Evolutionary conservation across 495 filamentous ascomycete genomes (phyloP).

Genomic region (Aspergillus saccharolyticus): DNA sequence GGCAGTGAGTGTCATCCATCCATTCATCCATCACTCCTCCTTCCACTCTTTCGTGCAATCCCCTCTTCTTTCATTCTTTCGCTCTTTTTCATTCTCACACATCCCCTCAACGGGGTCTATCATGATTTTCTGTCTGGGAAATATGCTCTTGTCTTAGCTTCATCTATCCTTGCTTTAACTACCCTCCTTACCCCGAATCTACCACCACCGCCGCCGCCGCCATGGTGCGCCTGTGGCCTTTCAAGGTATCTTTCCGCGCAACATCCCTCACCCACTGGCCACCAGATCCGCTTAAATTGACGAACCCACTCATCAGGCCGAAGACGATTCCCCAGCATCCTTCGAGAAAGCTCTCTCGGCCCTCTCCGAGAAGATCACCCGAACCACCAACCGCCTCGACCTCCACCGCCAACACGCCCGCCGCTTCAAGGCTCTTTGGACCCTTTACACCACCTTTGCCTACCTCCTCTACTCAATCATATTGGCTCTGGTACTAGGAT

Average conservation of each 20-base stretch:
- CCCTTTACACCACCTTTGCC: slow-evolving; percentile 81
- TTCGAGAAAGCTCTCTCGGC: slow-evolving; percentile 87
- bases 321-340: slow-evolving; percentile 78
- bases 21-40: not conserved
- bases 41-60: not conserved
- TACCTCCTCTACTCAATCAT: slow-evolving; percentile 83
- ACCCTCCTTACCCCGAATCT: slow-evolving; percentile 9
- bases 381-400: slow-evolving; percentile 66
- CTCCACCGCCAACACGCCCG: slow-evolving; percentile 63
- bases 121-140: not conserved
- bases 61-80: slow-evolving; percentile 2
- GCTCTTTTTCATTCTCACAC: slow-evolving; percentile 3
- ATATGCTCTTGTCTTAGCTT: slow-evolving; percentile 4
- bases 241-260: slow-evolving; percentile 59
- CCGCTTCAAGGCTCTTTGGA: slow-evolving; percentile 79
- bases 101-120: not conserved
- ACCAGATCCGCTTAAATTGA: not conserved
- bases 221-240: slow-evolving; percentile 85
- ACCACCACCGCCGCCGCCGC: slow-evolving; percentile 26
- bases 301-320: slow-evolving; percentile 47
- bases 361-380: slow-evolving; percentile 74
- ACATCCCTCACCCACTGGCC: not conserved
- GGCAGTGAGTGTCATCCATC: not conserved
- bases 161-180: not conserved
- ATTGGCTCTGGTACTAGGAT: slow-evolving; percentile 77